A percentile compares a stretch with the other conserved stretches of the same genome.
Conservation (phyloP, 176 grass and related monocot genomes). For the Musa itinerans region DNA sequence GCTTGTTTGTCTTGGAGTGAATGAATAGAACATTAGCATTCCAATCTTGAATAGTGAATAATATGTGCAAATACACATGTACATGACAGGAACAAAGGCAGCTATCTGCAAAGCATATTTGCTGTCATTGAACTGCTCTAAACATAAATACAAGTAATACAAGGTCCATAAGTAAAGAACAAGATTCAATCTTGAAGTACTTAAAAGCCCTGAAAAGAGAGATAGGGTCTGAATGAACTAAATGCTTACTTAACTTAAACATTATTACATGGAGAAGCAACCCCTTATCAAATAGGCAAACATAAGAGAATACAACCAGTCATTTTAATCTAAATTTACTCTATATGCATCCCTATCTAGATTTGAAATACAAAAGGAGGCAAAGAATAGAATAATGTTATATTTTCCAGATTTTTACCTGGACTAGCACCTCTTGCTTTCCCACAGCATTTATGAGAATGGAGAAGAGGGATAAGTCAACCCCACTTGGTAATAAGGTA, state of each 20-base stretch:
- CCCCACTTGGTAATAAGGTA: constrained; percentile 88
- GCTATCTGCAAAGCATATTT: constrained; percentile 48
- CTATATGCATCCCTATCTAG: neutral
- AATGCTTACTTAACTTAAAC: too few species aligned
- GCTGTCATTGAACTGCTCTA: neutral
- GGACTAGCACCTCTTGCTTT: constrained; percentile 82
- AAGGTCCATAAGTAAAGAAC: neutral
- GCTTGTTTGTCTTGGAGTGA: constrained; percentile 92
- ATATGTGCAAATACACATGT: constrained; percentile 99
- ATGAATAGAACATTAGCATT: constrained; percentile 99
- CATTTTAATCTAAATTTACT: neutral
- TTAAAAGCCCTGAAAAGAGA: too few species aligned
- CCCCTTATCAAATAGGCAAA: too few species aligned
- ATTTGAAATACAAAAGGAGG: neutral
- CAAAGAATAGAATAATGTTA: neutral
- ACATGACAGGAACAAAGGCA: constrained; percentile 92
- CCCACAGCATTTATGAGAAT: constrained; percentile 91
- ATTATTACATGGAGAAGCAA: too few species aligned
- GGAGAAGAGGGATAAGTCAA: constrained; percentile 94
- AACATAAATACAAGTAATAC: neutral
- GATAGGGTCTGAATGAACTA: too few species aligned
- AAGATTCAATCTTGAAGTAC: neutral
- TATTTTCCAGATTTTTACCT: constrained; percentile 50
- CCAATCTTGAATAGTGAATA: constrained; percentile 98
- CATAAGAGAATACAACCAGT: too few species aligned